Percentiles rank a stretch among this genome's conserved stretches.
Evolutionary conservation across 768 basidiomycete genomes (phyloP).

Genomic region (Cystofilobasidium capitatum): DNA sequence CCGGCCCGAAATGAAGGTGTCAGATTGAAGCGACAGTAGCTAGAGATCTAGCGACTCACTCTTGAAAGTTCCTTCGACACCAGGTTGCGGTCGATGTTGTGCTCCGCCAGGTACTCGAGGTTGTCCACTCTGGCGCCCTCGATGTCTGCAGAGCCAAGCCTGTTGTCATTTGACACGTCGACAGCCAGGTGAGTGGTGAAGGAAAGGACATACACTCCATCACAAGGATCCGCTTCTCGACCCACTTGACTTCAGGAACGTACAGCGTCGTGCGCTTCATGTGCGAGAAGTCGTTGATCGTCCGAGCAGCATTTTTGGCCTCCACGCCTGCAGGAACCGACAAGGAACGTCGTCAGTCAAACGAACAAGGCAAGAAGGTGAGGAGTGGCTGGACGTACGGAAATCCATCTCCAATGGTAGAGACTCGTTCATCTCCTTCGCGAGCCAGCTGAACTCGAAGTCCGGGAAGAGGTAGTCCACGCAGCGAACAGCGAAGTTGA

Average conservation of each 20-base stretch:
- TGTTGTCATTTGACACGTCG: background rate
- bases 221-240: slow-evolving; percentile 72
- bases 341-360: background rate
- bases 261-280: slow-evolving; percentile 66
- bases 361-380: background rate
- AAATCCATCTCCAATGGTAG: slow-evolving; percentile 90
- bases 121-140: slow-evolving; percentile 82
- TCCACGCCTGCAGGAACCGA: slow-evolving; percentile 50
- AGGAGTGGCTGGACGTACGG: slow-evolving; percentile 27
- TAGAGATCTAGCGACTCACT: background rate
- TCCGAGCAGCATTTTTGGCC: slow-evolving; percentile 69
- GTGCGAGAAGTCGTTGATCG: slow-evolving; percentile 58
- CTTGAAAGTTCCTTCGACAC: slow-evolving; percentile 75
- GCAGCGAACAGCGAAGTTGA: slow-evolving; percentile 54
- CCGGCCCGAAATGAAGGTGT: background rate
- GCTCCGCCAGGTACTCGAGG: slow-evolving; percentile 64
- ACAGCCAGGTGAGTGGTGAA: background rate
- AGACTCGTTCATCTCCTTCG: slow-evolving; percentile 87
- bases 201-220: slow-evolving; percentile 24
- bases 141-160: slow-evolving; percentile 32
- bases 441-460: slow-evolving; percentile 88
- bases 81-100: slow-evolving; percentile 83
- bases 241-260: slow-evolving; percentile 65
- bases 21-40: background rate
- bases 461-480: slow-evolving; percentile 90